A percentile compares a stretch with the other conserved stretches of the same genome.
Conservation (phyloP, 257 asterid genomes). For the Galeopsis tetrahit region DNA sequence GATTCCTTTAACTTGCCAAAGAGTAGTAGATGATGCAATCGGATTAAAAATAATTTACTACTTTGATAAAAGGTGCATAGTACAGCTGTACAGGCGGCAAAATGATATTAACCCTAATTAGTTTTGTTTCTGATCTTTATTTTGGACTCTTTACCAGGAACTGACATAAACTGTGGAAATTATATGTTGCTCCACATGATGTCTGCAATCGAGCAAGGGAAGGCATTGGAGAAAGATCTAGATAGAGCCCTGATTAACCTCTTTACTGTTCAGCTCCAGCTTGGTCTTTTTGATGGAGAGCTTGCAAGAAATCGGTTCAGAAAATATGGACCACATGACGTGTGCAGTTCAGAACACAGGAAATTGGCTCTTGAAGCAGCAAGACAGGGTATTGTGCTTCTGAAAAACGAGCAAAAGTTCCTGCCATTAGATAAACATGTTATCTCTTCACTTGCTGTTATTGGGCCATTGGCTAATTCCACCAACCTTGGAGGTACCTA, state of each 20-base stretch:
- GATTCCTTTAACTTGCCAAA: too few species aligned
- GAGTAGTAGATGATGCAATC: too few species aligned
- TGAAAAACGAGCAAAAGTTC: slow-evolving; percentile 66
- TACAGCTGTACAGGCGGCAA: too few species aligned
- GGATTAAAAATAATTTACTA: too few species aligned
- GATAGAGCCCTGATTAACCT: slow-evolving; percentile 78
- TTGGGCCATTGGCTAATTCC: slow-evolving; percentile 83
- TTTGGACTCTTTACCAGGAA: slow-evolving; percentile 52
- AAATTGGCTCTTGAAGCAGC: slow-evolving; percentile 86
- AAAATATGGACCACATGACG: slow-evolving; percentile 57
- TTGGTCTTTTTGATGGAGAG: slow-evolving; percentile 83
- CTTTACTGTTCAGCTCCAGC: slow-evolving; percentile 76
- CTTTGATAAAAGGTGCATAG: too few species aligned
- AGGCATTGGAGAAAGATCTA: slow-evolving; percentile 70
- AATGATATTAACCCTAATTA: too few species aligned
- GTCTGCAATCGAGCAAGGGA: slow-evolving; percentile 71
- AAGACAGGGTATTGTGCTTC: slow-evolving; percentile 88
- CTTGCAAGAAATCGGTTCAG: slow-evolving; percentile 44
- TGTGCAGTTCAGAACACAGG: slow-evolving; percentile 62
- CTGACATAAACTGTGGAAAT: slow-evolving; percentile 91
- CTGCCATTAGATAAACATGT: slow-evolving; percentile 60
- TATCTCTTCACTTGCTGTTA: slow-evolving; percentile 69
- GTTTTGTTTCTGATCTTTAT: background rate
- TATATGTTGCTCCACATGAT: slow-evolving; percentile 77
- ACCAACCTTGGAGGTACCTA: slow-evolving; percentile 80